These are phyloP conservation scores for Kluyveromyces starmeri DNA, from an alignment of 805 yeast species.

Conservation along the genomic window DNA sequence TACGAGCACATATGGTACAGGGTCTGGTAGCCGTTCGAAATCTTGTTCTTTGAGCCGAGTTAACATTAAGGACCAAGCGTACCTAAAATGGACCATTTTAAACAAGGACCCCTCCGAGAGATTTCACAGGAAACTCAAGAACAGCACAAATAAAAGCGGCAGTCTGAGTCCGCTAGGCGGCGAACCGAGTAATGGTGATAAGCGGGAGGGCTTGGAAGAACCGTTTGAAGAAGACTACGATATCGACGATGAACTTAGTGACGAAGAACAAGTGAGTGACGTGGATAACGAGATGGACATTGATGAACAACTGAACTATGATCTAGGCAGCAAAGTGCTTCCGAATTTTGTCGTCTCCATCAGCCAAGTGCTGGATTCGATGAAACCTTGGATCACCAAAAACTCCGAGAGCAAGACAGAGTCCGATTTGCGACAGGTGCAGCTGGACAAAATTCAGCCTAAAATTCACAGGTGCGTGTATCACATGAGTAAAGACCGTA, in stretches of 20 bases:
- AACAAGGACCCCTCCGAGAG: conserved; percentile 70
- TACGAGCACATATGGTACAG: conserved; percentile 1
- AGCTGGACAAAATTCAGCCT: conserved; percentile 17
- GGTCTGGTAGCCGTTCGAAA: conserved; percentile 8
- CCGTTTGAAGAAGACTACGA: conserved; percentile 44
- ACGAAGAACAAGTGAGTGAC: conserved; percentile 33
- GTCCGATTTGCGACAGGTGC: conserved; percentile 23
- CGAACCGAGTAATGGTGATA: conserved; percentile 13
- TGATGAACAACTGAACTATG: conserved; percentile 26
- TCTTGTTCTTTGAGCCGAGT: conserved; percentile 28
- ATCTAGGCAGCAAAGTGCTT: conserved; percentile 26
- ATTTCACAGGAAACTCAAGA: conserved; percentile 22
- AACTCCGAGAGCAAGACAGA: conserved; percentile 4
- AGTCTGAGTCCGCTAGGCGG: conserved; percentile 8
- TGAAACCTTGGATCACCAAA: conserved; percentile 25
- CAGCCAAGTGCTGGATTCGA: conserved; percentile 22
- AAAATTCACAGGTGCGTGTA: conserved; percentile 22
- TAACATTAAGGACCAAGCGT: conserved; percentile 28
- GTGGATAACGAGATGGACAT: conserved; percentile 27
- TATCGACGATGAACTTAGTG: conserved; percentile 30
- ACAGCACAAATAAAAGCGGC: conserved; percentile 8
- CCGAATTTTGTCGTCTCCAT: conserved; percentile 25
- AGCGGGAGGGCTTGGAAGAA: conserved; percentile 35
- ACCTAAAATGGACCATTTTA: conserved; percentile 55
- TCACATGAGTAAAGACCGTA: conserved; percentile 12